Conservation (phyloP, 2,329 filamentous ascomycete species). For the Volutella citrinella region DNA sequence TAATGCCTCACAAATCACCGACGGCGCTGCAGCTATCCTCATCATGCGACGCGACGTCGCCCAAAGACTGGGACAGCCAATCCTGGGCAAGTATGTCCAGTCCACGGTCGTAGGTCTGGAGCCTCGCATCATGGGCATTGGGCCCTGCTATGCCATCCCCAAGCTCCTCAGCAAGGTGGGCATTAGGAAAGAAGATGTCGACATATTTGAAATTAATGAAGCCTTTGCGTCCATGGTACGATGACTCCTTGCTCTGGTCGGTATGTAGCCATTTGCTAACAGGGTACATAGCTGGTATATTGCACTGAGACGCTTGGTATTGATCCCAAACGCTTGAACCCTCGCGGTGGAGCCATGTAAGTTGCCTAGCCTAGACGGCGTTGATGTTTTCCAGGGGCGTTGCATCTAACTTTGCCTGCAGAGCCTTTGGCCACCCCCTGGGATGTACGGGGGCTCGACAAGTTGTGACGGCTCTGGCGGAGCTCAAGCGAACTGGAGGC, state of each 20-base stretch:
- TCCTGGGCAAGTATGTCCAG: slow-evolving; percentile 69
- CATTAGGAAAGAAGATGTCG: slow-evolving; percentile 45
- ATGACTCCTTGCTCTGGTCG: too few species aligned
- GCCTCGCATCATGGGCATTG: slow-evolving; percentile 73
- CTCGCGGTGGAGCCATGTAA: slow-evolving; percentile 6
- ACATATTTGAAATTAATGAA: slow-evolving; percentile 72
- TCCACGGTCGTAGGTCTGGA: slow-evolving; percentile 69
- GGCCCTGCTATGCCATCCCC: slow-evolving; percentile 47
- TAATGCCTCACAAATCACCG: slow-evolving; percentile 71
- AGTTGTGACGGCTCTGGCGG: slow-evolving; percentile 2
- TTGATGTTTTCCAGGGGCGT: too few species aligned
- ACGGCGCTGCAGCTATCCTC: slow-evolving; percentile 67
- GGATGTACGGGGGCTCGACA: slow-evolving; percentile 15
- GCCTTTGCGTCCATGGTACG: slow-evolving; percentile 58
- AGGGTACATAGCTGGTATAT: slow-evolving; percentile 2
- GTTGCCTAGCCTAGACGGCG: too few species aligned
- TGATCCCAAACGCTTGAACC: background rate
- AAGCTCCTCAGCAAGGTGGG: slow-evolving; percentile 42
- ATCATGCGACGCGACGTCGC: slow-evolving; percentile 61
- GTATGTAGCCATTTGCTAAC: too few species aligned
- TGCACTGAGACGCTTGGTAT: background rate
- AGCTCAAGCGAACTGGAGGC: background rate
- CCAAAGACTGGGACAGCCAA: slow-evolving; percentile 49
- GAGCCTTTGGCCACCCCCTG: slow-evolving; percentile 14
- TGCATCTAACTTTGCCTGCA: too few species aligned